Evolutionary conservation across 1,284 basidiomycete species (phyloP).

Genomic region (Boletus smithii): DNA sequence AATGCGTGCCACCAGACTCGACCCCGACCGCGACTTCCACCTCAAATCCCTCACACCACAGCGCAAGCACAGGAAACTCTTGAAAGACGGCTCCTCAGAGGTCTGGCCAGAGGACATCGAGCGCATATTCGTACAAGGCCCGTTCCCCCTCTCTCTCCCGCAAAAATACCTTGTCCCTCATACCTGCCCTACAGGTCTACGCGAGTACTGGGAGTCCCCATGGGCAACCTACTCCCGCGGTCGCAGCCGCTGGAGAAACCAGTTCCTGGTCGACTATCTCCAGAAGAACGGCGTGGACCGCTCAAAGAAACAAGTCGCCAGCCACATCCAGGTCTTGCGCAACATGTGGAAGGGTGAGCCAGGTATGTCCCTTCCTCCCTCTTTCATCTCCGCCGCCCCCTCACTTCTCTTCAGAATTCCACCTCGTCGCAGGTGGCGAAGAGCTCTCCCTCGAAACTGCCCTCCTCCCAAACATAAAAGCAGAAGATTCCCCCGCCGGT

Average conservation of each 20-base stretch:
- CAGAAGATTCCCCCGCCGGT: conserved; percentile 43
- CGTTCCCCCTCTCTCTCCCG: conserved; percentile 6
- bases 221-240: conserved; percentile 75
- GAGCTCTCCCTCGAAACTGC: conserved; percentile 58
- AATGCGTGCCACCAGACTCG: conserved; percentile 30
- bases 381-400: conserved; percentile 28
- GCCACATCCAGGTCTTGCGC: conserved; percentile 75
- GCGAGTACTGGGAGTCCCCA: conserved; percentile 72
- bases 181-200: conserved; percentile 48
- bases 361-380: conserved; percentile 42
- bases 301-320: conserved; percentile 79
- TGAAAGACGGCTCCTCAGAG: conserved; percentile 76
- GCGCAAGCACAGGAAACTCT: conserved; percentile 76
- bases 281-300: conserved; percentile 61
- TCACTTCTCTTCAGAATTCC: conserved; percentile 44
- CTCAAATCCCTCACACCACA: conserved; percentile 63
- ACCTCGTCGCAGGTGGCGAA: conserved; percentile 70
- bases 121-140: conserved; percentile 71
- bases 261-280: conserved; percentile 76
- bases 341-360: conserved; percentile 84
- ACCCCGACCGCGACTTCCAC: conserved; percentile 30
- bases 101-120: conserved; percentile 79
- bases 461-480: conserved; percentile 42
- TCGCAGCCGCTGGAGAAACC: conserved; percentile 75
- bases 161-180: too few relatives aligned